Percentiles rank a stretch among this genome's conserved stretches.
These are phyloP conservation scores for Zygoascus meyerae DNA, from an alignment of 1,139 yeast species.

Conservation along the genomic window DNA sequence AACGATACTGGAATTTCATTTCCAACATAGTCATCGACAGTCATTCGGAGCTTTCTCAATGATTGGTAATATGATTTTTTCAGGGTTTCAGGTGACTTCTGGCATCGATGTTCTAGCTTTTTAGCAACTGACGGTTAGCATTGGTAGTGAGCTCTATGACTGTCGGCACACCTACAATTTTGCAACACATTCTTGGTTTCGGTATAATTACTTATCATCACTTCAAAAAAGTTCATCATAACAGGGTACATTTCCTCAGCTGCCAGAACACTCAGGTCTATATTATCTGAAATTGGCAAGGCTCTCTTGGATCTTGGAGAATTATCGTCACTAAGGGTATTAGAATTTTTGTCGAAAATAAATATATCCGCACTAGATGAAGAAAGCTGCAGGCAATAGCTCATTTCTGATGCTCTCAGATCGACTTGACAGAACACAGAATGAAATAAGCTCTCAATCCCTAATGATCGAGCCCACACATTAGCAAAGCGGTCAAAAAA, in stretches of 20 bases:
- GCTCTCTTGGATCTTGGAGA: neutral
- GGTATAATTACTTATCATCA: neutral
- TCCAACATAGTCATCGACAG: neutral
- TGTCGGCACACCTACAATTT: neutral
- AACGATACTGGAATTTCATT: neutral
- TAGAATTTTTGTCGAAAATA: conserved; percentile 6
- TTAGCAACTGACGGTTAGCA: too few species aligned
- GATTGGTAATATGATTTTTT: neutral
- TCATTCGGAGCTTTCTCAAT: neutral
- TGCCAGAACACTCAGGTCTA: neutral
- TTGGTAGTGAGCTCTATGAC: too few species aligned
- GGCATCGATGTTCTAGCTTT: too few species aligned
- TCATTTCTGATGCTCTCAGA: conserved; percentile 19
- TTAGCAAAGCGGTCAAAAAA: conserved; percentile 27
- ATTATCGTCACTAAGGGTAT: neutral
- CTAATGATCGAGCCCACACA: conserved; percentile 23
- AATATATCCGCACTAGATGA: conserved; percentile 15
- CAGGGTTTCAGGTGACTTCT: neutral
- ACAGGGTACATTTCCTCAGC: neutral
- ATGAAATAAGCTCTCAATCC: conserved; percentile 19
- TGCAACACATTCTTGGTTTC: neutral
- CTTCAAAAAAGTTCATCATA: neutral
- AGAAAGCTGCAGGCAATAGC: conserved; percentile 22
- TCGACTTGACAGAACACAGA: conserved; percentile 27
- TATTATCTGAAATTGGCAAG: neutral